phyloP scores from a whole-genome alignment of 2,329 filamentous ascomycete species.

The Fusarium paranaense region DNA sequence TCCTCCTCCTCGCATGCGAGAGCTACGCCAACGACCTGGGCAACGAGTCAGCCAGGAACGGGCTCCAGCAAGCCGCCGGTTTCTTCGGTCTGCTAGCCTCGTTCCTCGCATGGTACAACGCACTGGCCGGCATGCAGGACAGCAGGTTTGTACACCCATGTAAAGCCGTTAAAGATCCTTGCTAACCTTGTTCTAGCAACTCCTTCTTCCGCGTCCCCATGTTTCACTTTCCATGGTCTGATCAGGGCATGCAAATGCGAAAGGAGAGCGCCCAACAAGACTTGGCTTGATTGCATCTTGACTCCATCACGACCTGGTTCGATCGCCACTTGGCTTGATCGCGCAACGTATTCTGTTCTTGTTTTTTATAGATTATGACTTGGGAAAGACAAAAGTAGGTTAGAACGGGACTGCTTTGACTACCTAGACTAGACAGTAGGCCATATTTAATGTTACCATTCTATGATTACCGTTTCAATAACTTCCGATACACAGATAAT shows the following conservation, averaged over 20 bases:
- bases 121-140: constrained; percentile 83
- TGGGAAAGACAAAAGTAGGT: background rate
- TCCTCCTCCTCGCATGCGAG: constrained; percentile 75
- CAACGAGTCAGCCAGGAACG: constrained; percentile 55
- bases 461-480: background rate
- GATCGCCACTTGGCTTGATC: constrained; percentile 23
- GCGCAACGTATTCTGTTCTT: background rate
- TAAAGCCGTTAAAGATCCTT: constrained; percentile 8
- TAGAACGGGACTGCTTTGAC: background rate
- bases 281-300: constrained; percentile 20
- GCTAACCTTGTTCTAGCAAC: constrained; percentile 67
- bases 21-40: constrained; percentile 68
- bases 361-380: background rate
- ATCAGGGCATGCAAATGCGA: constrained; percentile 73
- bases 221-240: constrained; percentile 93
- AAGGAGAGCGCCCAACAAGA: constrained; percentile 53
- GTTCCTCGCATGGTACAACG: constrained; percentile 88
- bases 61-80: constrained; percentile 76
- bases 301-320: background rate
- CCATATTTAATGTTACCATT: background rate
- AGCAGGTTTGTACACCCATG: constrained; percentile 55
- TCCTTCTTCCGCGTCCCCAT: constrained; percentile 92
- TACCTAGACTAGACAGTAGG: constrained; percentile 1
- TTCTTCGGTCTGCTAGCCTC: constrained; percentile 82
- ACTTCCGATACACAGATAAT: background rate